Conservation (phyloP, 805 yeast genomes). For the Candida maris region DNA sequence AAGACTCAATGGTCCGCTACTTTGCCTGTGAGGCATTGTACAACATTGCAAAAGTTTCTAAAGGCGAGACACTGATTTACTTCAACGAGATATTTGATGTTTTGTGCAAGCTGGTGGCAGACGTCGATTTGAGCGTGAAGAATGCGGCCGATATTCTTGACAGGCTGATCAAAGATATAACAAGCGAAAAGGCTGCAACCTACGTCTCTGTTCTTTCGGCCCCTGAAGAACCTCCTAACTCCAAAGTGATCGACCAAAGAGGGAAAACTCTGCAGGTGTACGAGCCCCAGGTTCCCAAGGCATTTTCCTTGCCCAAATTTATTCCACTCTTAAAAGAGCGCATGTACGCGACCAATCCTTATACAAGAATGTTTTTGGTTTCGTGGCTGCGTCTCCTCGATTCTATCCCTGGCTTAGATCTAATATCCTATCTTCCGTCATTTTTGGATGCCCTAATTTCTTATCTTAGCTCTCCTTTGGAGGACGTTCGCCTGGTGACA, state of each 20-base stretch:
- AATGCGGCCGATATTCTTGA: constrained; percentile 95
- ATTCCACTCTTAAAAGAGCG: constrained; percentile 90
- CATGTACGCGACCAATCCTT: constrained; percentile 88
- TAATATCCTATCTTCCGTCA: constrained; percentile 83
- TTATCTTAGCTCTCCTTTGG: constrained; percentile 76
- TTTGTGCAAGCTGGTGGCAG: constrained; percentile 83
- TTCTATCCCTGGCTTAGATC: constrained; percentile 86
- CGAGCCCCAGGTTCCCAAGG: constrained; percentile 54
- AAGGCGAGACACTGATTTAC: constrained; percentile 87
- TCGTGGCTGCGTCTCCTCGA: constrained; percentile 93
- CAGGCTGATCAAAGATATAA: constrained; percentile 87
- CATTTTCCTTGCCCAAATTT: constrained; percentile 82
- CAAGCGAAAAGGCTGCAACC: constrained; percentile 88
- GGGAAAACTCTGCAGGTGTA: constrained; percentile 60
- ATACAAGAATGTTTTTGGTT: constrained; percentile 84
- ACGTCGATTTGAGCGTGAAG: constrained; percentile 84
- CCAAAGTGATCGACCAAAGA: constrained; percentile 48
- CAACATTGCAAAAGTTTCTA: constrained; percentile 93
- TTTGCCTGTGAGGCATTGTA: constrained; percentile 95
- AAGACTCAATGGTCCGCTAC: constrained; percentile 94
- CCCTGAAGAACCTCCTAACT: constrained; percentile 37
- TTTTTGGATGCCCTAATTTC: constrained; percentile 80
- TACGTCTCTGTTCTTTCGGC: constrained; percentile 66
- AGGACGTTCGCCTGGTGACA: constrained; percentile 84
- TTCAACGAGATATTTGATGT: constrained; percentile 96